Evolutionary conservation across 352 stramenopile species (phyloP).

Genomic region (Phytophthora macrochlamydospora): DNA sequence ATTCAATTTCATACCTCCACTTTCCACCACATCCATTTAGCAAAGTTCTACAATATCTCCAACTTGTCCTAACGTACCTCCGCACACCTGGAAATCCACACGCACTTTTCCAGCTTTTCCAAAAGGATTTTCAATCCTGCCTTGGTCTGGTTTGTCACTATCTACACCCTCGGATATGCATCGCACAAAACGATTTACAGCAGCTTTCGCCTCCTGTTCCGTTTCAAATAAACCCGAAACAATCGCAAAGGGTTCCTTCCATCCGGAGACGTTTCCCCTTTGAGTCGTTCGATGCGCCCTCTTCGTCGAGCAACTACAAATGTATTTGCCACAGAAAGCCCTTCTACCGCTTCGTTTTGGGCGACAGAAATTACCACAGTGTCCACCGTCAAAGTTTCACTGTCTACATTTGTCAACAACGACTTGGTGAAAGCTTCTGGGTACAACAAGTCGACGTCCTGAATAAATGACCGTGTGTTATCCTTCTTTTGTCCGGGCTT

Average conservation of each 20-base stretch:
- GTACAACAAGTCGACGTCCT: conserved; percentile 52
- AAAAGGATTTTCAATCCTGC: conserved; percentile 72
- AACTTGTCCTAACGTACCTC: conserved; percentile 53
- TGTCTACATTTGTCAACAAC: neutral
- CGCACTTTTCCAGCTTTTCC: conserved; percentile 81
- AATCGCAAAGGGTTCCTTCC: conserved; percentile 73
- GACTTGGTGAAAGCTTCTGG: conserved; percentile 36
- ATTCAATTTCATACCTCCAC: too few relatives aligned
- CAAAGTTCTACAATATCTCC: conserved; percentile 44
- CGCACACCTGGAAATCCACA: conserved; percentile 45
- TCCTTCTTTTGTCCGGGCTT: conserved; percentile 14
- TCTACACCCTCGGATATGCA: conserved; percentile 6
- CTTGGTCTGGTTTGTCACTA: conserved; percentile 26
- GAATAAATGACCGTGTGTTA: conserved; percentile 31
- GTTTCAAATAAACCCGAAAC: conserved; percentile 58
- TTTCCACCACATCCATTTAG: conserved; percentile 1
- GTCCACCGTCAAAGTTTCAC: conserved; percentile 4
- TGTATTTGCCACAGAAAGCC: neutral
- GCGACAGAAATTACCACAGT: conserved; percentile 1
- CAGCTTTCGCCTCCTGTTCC: conserved; percentile 45
- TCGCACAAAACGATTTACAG: conserved; percentile 29
- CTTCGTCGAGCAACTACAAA: neutral
- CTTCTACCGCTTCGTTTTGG: neutral
- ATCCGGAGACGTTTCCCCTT: conserved; percentile 67
- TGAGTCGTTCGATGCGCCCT: conserved; percentile 65